These are phyloP conservation scores for Wickerhamiella infanticola DNA, from an alignment of 1,139 yeast genomes.

Conservation along the genomic window DNA sequence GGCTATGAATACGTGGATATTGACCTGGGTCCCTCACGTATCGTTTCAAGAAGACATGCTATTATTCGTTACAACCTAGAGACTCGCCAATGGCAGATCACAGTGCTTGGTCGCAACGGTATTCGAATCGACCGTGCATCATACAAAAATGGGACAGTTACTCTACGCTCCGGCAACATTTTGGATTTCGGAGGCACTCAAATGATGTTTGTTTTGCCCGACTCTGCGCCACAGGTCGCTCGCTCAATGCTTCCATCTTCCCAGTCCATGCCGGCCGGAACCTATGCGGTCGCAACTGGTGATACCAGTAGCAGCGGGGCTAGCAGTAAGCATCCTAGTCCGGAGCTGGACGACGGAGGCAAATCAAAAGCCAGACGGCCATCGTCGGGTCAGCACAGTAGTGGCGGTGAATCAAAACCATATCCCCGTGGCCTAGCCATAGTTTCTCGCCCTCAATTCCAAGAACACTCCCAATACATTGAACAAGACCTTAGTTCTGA, in stretches of 20 bases:
- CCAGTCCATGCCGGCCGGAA: neutral
- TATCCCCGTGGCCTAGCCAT: constrained; percentile 29
- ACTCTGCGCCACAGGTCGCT: constrained; percentile 46
- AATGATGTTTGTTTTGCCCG: constrained; percentile 97
- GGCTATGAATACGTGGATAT: constrained; percentile 45
- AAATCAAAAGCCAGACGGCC: neutral
- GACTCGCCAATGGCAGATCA: constrained; percentile 70
- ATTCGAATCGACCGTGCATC: constrained; percentile 57
- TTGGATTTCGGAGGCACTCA: constrained; percentile 94
- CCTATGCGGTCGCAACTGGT: neutral
- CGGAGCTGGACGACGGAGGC: neutral
- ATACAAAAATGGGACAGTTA: constrained; percentile 35
- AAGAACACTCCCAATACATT: constrained; percentile 12
- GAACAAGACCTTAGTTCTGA: constrained; percentile 67
- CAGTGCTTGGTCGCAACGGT: constrained; percentile 79
- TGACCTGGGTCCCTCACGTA: constrained; percentile 93
- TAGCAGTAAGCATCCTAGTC: neutral
- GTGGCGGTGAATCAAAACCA: constrained; percentile 4
- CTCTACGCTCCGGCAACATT: constrained; percentile 67
- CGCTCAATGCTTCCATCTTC: neutral
- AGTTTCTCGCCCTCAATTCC: constrained; percentile 25
- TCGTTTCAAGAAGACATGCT: constrained; percentile 85
- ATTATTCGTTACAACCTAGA: constrained; percentile 61
- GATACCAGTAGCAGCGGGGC: neutral
- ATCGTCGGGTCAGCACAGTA: neutral